A percentile compares a stretch with the other conserved stretches of the same genome.
Evolutionary conservation across 2,329 filamentous ascomycete species (phyloP).

Genomic region (Pseudogymnoascus sp.): DNA sequence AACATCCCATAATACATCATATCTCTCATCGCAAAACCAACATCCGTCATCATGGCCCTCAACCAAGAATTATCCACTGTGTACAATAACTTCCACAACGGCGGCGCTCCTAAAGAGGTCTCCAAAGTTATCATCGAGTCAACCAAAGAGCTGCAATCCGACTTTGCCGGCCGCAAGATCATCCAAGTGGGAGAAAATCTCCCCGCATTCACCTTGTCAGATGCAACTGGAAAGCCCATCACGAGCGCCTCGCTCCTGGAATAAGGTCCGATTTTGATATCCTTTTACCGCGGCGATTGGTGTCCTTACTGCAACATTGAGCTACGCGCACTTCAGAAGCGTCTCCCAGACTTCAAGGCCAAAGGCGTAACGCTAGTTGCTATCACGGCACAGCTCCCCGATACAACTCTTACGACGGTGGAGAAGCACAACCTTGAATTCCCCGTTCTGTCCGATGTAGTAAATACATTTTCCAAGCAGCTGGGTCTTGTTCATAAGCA

Average conservation of each 20-base stretch:
- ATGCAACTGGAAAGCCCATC: constrained; percentile 30
- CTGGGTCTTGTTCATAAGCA: constrained; percentile 31
- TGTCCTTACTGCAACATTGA: constrained; percentile 39
- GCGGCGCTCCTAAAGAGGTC: constrained; percentile 11
- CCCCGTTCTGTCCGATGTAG: constrained; percentile 33
- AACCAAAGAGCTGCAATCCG: background rate
- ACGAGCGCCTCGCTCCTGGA: constrained; percentile 26
- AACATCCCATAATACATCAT: background rate
- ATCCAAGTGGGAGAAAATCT: constrained; percentile 30
- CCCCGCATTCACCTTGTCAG: constrained; percentile 28
- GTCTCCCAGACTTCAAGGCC: constrained; percentile 29
- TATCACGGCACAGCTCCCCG: constrained; percentile 35
- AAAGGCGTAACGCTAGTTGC: constrained; percentile 35
- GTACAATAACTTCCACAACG: constrained; percentile 13
- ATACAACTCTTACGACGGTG: constrained; percentile 29
- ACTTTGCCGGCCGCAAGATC: constrained; percentile 17
- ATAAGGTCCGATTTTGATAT: constrained; percentile 31
- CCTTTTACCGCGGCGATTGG: constrained; percentile 40
- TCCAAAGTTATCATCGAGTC: constrained; percentile 12
- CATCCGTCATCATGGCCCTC: constrained; percentile 17
- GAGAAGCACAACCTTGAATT: constrained; percentile 36
- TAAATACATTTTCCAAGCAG: constrained; percentile 29
- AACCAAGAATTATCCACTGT: constrained; percentile 12
- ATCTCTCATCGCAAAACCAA: background rate
- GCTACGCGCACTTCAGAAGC: constrained; percentile 29